Evolutionary conservation across 1,139 yeast genomes (phyloP), one percentile per base, ranked within the genome.

Genomic region (Nakaseomyces glabratus): DNA sequence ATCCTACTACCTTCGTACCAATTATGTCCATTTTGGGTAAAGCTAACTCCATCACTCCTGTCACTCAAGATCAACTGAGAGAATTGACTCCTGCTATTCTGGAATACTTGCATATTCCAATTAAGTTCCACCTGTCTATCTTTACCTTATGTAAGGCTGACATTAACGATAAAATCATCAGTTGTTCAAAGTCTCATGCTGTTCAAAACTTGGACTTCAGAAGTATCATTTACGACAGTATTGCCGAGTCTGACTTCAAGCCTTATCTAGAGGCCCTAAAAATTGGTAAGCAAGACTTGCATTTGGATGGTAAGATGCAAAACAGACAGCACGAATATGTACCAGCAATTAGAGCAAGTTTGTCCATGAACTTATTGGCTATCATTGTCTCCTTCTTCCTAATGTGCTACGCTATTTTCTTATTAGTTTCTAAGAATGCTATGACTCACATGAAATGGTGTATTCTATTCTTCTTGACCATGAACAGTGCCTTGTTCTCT

Each of bases 181-280:
- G 39, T 1, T 57, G 60, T 37, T 43, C 48, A 12, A 42, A 40
- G 17, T 37, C 51, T 2, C 57, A 51, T 33, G 53, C 59, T 12
- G 60, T 57, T 19, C 61, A 36, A 40, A 41, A 46, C 36, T 28
- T 47, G 24, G 49, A 47, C 24, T 47, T 47, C 31, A 48, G 53
- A 40, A 32, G 38, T 6, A 55, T 55, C 35, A 45, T 57, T 30
- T 55, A 48, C 42, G 35, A 42, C 14, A 52, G 52, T 33, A 35
- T 57, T 34, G 35, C 35, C 16, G 41, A 42, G 9, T 57, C 61
- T 10, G 52, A 53, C 16, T 52, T 55, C 36, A 37, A 41, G 13
- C 59, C 60, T 20, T 56, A 53, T 33, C 33, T 55, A 22, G 39
- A 38, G 14, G 57, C 59, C 12, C 36, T 57, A 41, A 42, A 44